Base-by-base conservation (phyloP, 805 yeast species). In the Dipodascus albidus region DNA sequence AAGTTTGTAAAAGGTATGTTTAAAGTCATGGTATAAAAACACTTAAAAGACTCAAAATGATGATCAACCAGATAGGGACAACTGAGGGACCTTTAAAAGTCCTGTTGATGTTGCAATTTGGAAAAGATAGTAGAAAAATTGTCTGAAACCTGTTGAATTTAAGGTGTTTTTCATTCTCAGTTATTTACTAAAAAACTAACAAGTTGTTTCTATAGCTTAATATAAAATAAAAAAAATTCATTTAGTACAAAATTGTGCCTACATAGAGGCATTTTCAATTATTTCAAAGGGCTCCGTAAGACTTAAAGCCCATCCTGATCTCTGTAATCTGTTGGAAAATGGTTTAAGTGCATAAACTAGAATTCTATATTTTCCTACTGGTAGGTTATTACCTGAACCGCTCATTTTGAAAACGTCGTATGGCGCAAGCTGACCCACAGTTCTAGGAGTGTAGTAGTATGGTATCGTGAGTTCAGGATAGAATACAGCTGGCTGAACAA, bases 11-110 rank as follows among this genome's bases (percentile, higher is more conserved):
- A 27, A 11, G 11, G 9, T 6, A 6, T 27, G 6, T 6, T 27
- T 27, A 27, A 6, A 27, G 33, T 27, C 33, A 11, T 11, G 11
- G 33, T 6, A n/a, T n/a, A n/a, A n/a, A n/a, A n/a, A n/a, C n/a
- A n/a, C n/a, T n/a, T n/a, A n/a, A n/a, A n/a, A n/a, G 11, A 27
- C 33, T 27, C 44, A 38, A 38, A n/a, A 38, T 38, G 44, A 38
- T 38, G 44, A 38, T n/a, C 44, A 38, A 38, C 44, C 44, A 38
- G 44, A 38, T 38, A 38, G 44, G 44, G 44, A 38, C 44, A 38
- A 38, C 44, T 38, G 44, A 38, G 44, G 44, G 44, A 38, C 44
- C 44, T 17, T 38, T n/a, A 38, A 38, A 38, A 38, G 44, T 38
- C 44, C 44, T 38, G 44, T 38, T 38, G 44, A 38, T 38, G 44